Evolutionary conservation across 2,329 filamentous ascomycete genomes (phyloP).

Genomic region (Sclerotiophoma versabilis): DNA sequence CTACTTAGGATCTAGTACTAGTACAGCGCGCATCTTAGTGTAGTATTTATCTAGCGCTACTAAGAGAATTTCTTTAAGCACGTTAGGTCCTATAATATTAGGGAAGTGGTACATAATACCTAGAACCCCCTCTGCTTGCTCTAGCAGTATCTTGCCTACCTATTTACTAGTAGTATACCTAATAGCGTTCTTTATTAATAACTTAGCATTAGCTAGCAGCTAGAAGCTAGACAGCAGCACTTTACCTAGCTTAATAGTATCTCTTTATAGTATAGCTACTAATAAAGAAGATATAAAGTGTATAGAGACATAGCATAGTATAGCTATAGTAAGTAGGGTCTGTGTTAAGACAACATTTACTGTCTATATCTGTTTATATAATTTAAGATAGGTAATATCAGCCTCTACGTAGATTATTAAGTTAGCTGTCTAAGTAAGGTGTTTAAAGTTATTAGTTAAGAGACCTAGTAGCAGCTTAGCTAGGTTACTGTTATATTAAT

Average conservation of each 20-base stretch:
- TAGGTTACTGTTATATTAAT: no score
- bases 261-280: constrained; percentile 11
- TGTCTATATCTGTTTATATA: no score
- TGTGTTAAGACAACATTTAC: background rate
- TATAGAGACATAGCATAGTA: constrained; percentile 11
- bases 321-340: constrained; percentile 10
- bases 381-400: no score
- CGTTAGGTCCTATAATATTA: constrained; percentile 19
- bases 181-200: constrained; percentile 11
- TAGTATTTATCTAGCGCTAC: constrained; percentile 16
- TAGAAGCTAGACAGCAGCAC: no score
- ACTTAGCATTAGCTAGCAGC: constrained; percentile 5
- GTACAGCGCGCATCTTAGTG: constrained; percentile 19
- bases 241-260: no score
- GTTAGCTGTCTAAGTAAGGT: no score
- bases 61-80: constrained; percentile 2
- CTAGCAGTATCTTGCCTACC: constrained; percentile 19
- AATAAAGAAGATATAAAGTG: constrained; percentile 24
- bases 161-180: constrained; percentile 24
- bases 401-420: no score
- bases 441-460: no score
- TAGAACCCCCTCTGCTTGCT: constrained; percentile 4
- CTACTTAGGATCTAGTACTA: constrained; percentile 18
- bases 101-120: constrained; percentile 19
- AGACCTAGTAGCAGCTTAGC: no score